Conservation (phyloP, 345 rosid genomes). For the Citrus inodora region DNA sequence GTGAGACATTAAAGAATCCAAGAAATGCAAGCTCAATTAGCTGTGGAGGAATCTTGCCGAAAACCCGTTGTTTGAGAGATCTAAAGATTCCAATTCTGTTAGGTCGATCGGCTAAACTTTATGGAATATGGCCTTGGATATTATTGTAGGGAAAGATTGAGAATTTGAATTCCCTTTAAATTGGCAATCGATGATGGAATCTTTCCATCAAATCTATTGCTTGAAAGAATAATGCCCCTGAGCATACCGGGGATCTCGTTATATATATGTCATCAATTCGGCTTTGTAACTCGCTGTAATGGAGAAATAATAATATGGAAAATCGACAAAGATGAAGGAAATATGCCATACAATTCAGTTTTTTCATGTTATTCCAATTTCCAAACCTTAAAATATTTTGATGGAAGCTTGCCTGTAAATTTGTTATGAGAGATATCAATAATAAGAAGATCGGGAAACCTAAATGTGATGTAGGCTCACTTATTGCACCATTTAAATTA, state of each 20-base stretch:
- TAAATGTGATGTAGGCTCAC: background rate
- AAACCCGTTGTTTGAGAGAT: background rate
- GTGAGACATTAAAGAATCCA: background rate
- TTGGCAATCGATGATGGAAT: background rate
- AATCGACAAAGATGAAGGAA: background rate
- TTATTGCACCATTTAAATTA: background rate
- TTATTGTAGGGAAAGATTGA: background rate
- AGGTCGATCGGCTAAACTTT: background rate
- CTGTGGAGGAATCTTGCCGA: background rate
- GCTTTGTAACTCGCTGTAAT: background rate
- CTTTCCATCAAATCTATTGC: background rate
- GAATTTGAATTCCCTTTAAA: background rate
- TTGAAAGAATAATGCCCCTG: background rate
- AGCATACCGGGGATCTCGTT: background rate
- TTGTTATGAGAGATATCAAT: slow-evolving; percentile 10
- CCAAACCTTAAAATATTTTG: slow-evolving; percentile 4
- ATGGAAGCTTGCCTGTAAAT: slow-evolving; percentile 4
- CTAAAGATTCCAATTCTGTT: background rate
- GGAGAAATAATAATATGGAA: background rate
- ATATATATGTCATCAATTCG: background rate
- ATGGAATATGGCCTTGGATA: background rate
- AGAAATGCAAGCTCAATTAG: background rate
- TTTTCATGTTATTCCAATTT: background rate
- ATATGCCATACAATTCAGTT: background rate
- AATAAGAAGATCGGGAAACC: slow-evolving; percentile 2